Conservation (phyloP, 805 yeast species). For the Blastobotrys americana region DNA sequence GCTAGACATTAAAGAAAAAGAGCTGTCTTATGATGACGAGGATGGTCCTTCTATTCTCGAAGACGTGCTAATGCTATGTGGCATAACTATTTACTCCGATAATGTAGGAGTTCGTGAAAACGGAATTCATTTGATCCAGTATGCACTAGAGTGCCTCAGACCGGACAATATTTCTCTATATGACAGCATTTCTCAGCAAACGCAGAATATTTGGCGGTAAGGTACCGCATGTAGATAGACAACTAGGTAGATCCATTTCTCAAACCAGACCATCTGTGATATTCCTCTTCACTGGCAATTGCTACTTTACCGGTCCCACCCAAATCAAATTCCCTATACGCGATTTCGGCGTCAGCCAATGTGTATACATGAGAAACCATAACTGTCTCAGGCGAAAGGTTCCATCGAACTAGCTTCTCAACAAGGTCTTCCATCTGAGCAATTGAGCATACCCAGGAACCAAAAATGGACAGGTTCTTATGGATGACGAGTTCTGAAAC, state of each 20-base stretch:
- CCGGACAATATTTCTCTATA: too few relatives aligned
- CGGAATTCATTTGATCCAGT: background rate
- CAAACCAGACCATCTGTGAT: constrained; percentile 1
- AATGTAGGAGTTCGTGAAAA: background rate
- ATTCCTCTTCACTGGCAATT: constrained; percentile 4
- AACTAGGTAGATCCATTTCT: too few relatives aligned
- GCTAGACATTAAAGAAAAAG: background rate
- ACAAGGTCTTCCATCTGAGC: constrained; percentile 14
- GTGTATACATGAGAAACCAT: constrained; percentile 13
- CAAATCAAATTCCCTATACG: constrained; percentile 10
- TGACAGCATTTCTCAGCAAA: too few relatives aligned
- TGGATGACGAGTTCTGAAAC: constrained; percentile 13
- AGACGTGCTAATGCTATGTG: too few relatives aligned
- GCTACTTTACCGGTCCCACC: constrained; percentile 14
- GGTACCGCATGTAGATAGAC: too few relatives aligned
- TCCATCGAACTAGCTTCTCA: constrained; percentile 14
- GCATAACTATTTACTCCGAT: background rate
- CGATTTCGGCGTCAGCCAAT: constrained; percentile 9
- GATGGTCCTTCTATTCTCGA: too few relatives aligned
- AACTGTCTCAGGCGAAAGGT: constrained; percentile 9
- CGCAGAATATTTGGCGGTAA: too few relatives aligned
- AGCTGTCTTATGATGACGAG: too few relatives aligned
- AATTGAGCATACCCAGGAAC: constrained; percentile 14
- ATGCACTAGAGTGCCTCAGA: too few relatives aligned
- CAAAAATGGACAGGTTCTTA: constrained; percentile 11